Evolutionary conservation across 2,329 filamentous ascomycete genomes (phyloP), one percentile per base, ranked within the genome.

Genomic region (Xylariaceae sp.): DNA sequence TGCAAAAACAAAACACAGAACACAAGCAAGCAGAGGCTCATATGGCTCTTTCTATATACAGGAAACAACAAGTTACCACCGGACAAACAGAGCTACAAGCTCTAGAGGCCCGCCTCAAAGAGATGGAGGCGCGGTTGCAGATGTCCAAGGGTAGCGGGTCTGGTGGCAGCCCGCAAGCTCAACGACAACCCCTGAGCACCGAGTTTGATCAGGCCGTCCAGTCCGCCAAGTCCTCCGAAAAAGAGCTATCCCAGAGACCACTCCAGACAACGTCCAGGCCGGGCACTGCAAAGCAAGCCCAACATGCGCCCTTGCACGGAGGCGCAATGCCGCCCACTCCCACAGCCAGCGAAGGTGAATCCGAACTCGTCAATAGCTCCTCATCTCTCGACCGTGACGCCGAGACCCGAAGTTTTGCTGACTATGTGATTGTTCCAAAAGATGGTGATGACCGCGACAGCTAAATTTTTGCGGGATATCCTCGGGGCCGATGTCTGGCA

Each of bases 71-170:
- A 55, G 86, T 97, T 68, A 82, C 81, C 60, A 83, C 81, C 46
- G 89, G 91, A 70, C 84, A 83, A 50, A 83, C 85, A 59, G 91
- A 97, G 73, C 87, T 97, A 62, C 87, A 96, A 73, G 85, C 87
- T 51, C 86, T 97, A 66, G 91, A 97, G 75, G 85, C 85, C 46
- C 87, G 86, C 64, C 84, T 97, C 64, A 87, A 85, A 64, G 91
- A 92, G 67, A 91, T 94, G 74, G 92, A 97, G 74, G 82, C 88
- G 63, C 87, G 88, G 37, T 81, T 97, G 47, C 60, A 68, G 58
- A 59, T 23, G 15, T 47, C 44, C 18, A 51, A 59, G 16, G 15
- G 36, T 0, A 49, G 41, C 6, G 33, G 35, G 15, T 18, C 49
- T 1, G 57, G 52, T 26, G 42, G 44, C 10, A 63, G 59, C 47